Evolutionary conservation across 371 early-diverging fungal genomes (phyloP).

Genomic region (Spraguea lophii): DNA sequence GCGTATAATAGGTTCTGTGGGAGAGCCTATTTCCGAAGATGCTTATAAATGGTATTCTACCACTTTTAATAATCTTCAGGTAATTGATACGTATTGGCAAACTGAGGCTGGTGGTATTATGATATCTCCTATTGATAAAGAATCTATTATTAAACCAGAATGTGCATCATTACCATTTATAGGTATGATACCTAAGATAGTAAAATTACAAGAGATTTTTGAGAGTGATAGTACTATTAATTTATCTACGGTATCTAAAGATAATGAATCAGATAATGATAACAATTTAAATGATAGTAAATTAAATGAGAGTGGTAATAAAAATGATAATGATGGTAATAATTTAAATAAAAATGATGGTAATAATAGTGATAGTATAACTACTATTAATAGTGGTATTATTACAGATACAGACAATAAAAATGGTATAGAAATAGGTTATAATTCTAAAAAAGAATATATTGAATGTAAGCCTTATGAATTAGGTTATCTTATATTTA

Average conservation of each 20-base stretch:
- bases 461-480: slow-evolving; percentile 44
- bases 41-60: slow-evolving; percentile 83
- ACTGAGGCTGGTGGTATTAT: slow-evolving; percentile 82
- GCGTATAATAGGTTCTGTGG: slow-evolving; percentile 73
- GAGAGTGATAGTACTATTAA: background rate
- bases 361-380: background rate
- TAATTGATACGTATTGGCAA: slow-evolving; percentile 87
- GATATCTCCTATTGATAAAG: slow-evolving; percentile 66
- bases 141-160: slow-evolving; percentile 65
- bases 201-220: slow-evolving; percentile 25
- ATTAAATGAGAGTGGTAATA: background rate
- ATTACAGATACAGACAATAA: background rate
- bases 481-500: slow-evolving; percentile 68
- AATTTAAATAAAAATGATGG: background rate
- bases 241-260: background rate
- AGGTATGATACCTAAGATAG: slow-evolving; percentile 64
- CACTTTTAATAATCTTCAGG: slow-evolving; percentile 63
- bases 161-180: slow-evolving; percentile 82
- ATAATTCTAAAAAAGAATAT: background rate
- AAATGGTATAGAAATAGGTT: background rate
- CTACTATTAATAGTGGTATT: background rate
- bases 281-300: background rate
- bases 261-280: background rate
- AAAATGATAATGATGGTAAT: background rate
- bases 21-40: slow-evolving; percentile 84